A percentile compares a stretch with the other conserved stretches of the same genome.
These are phyloP conservation scores for Coleophoma cylindrospora DNA, from an alignment of 2,329 filamentous ascomycete species.

Conservation along the genomic window DNA sequence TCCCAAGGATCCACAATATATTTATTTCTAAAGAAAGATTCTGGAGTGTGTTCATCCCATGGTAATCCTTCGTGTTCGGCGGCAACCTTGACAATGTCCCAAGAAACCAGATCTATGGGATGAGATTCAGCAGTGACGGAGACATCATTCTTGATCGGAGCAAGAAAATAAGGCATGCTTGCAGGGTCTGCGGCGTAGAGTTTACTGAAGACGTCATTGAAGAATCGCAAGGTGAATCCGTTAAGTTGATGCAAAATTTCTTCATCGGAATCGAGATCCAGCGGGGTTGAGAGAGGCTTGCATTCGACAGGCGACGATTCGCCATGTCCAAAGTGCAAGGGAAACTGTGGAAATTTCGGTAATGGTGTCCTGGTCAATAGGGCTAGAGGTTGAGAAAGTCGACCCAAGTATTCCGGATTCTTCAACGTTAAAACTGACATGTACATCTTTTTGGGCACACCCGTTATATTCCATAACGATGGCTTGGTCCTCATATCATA, in stretches of 20 bases:
- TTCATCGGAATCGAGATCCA: conserved; percentile 36
- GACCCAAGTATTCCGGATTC: conserved; percentile 49
- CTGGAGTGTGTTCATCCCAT: conserved; percentile 36
- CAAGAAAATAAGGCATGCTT: conserved; percentile 79
- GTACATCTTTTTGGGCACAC: conserved; percentile 49
- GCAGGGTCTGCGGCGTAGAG: conserved; percentile 58
- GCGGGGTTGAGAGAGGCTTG: conserved; percentile 32
- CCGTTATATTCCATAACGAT: conserved; percentile 56
- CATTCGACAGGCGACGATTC: conserved; percentile 53
- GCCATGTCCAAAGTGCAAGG: conserved; percentile 66
- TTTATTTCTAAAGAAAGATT: conserved; percentile 46
- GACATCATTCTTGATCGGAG: conserved; percentile 42
- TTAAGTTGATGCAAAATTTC: conserved; percentile 52
- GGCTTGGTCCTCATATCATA: conserved; percentile 83
- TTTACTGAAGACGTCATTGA: conserved; percentile 87
- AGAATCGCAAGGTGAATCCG: conserved; percentile 69
- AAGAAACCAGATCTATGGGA: conserved; percentile 47
- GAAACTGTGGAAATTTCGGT: conserved; percentile 61
- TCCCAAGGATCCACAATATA: conserved; percentile 54
- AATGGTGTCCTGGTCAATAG: conserved; percentile 65
- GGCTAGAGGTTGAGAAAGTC: conserved; percentile 58
- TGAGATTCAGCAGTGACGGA: conserved; percentile 2
- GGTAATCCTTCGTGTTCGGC: conserved; percentile 26
- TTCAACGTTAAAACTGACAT: conserved; percentile 56
- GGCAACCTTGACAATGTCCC: conserved; percentile 43